Evolutionary conservation across 768 basidiomycete genomes (phyloP).

Genomic region (Kwoniella dejecticola): DNA sequence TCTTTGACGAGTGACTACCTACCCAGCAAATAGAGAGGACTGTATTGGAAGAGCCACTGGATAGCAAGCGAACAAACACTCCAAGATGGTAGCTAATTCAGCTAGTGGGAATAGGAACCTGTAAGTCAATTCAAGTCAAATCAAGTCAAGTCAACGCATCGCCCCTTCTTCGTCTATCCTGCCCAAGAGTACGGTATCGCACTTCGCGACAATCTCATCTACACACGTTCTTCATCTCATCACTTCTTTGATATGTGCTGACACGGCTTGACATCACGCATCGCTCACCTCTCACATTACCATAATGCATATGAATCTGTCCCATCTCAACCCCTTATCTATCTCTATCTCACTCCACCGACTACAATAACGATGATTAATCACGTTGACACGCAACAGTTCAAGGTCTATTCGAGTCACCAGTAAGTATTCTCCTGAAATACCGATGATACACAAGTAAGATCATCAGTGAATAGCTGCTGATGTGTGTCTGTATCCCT

Average conservation of each 20-base stretch:
- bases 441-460: background rate
- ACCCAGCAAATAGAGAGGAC: too few species aligned
- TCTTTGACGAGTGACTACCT: too few species aligned
- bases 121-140: too few species aligned
- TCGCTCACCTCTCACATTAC: background rate
- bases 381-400: background rate
- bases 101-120: conserved; percentile 22
- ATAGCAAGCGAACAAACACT: background rate
- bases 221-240: background rate
- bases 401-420: conserved; percentile 22
- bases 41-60: background rate
- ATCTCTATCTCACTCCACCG: background rate
- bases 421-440: conserved; percentile 16
- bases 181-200: too few species aligned
- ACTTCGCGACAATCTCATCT: too few species aligned
- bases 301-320: too few species aligned
- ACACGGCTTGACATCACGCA: background rate
- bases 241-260: background rate
- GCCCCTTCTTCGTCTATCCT: conserved; percentile 11
- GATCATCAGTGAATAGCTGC: background rate
- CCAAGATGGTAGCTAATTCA: conserved; percentile 26
- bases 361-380: background rate
- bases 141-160: background rate
- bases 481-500: background rate
- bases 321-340: background rate